Evolutionary conservation across 257 asterid genomes (phyloP), one percentile per base, ranked within the genome.

Genomic region (Fraxinus quadrangulata): DNA sequence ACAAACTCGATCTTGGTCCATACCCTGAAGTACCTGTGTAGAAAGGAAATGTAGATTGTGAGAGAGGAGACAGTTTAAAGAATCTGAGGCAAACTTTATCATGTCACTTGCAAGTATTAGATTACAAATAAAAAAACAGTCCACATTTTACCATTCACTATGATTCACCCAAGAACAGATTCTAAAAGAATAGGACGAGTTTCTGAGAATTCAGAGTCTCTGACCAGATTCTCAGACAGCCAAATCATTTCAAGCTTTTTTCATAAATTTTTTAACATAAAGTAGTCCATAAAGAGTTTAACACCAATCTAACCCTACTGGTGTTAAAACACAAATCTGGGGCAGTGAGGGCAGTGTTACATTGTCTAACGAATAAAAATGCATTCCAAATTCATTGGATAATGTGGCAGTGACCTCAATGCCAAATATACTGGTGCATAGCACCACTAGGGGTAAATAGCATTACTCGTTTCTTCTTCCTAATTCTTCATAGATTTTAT

Each of bases 1-100:
- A 76, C 94, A 90, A 7, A 89, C 83, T 16, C 89, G 86, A 70
- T 78, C 84, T 81, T 71, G 86, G 85, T 95, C 99, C 97, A 93
- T 83, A 65, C 88, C 92, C 83, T 95, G 97, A 78, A 95, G 93
- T 80, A 72, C 97, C 99, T 95, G 87, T 74, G 33, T 2, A 54
- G 61, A 26, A 39, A 74, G 36, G 81, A 75, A 74, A 72, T 81
- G 19, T 74, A n/a, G 78, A 21, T 77, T 5, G 77, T 47, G 74
- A 37, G 28, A 21, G 28, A 73, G 72, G 37, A 56, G 4, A 54
- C 3, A 54, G 6, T 72, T 34, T 4, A 47, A 14, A 30, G 81
- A 66, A 68, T 72, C 73, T 21, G 19, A 30, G 30, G 23, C 24
- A 33, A 65, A n/a, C 59, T 47, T 47, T 16, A 16, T 47, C 30